These are phyloP conservation scores for Lepiota venenata DNA, from an alignment of 768 basidiomycete genomes.

Conservation along the genomic window DNA sequence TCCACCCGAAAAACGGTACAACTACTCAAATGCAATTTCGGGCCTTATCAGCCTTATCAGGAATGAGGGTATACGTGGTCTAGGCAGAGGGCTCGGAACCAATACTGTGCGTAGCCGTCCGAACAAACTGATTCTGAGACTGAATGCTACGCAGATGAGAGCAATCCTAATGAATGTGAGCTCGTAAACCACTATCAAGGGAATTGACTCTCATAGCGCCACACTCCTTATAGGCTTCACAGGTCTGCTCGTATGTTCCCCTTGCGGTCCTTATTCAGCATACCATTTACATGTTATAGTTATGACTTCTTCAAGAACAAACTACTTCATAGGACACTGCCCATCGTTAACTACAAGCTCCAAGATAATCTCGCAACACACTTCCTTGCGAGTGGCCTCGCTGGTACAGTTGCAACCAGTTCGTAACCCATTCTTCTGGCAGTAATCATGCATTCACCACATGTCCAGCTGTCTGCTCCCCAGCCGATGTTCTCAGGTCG, in stretches of 20 bases:
- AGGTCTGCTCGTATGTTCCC: conserved; percentile 75
- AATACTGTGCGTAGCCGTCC: conserved; percentile 54
- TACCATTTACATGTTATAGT: conserved; percentile 30
- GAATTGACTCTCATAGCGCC: conserved; percentile 1
- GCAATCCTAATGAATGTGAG: conserved; percentile 77
- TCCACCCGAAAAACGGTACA: conserved; percentile 69
- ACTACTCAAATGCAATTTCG: conserved; percentile 75
- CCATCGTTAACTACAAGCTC: conserved; percentile 57
- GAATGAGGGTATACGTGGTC: conserved; percentile 67
- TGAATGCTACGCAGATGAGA: conserved; percentile 27
- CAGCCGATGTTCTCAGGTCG: conserved; percentile 73
- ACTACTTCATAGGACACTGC: conserved; percentile 49
- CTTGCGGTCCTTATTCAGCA: not conserved
- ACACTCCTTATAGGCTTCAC: conserved; percentile 50
- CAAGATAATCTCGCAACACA: conserved; percentile 67
- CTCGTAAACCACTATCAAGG: conserved; percentile 13
- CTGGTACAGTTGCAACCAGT: conserved; percentile 81
- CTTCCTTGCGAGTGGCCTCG: conserved; percentile 59
- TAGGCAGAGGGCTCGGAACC: conserved; percentile 72
- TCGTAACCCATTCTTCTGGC: conserved; percentile 19
- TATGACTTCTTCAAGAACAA: conserved; percentile 75
- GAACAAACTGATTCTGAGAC: conserved; percentile 8
- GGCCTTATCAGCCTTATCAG: conserved; percentile 65
- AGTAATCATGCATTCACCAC: conserved; percentile 9
- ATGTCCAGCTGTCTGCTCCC: conserved; percentile 67